phyloP scores from a whole-genome alignment of 495 filamentous ascomycete species.

The Hyaloscypha variabilis region DNA sequence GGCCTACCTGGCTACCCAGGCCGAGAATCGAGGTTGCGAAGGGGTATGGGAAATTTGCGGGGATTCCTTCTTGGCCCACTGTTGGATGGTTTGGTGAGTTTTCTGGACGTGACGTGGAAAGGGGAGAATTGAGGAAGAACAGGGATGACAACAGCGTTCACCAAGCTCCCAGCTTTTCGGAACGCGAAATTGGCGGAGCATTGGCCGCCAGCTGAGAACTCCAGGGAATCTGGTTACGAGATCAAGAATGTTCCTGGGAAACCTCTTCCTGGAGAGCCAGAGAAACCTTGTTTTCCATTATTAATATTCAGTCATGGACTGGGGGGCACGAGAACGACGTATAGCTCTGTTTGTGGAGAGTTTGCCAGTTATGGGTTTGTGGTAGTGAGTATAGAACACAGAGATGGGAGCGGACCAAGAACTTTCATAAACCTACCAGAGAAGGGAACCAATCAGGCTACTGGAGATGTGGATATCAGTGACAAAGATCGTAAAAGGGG shows the following conservation, averaged over 20 bases:
- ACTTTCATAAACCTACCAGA: constrained; percentile 51
- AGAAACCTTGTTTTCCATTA: constrained; percentile 62
- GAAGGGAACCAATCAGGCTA: constrained; percentile 37
- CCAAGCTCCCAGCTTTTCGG: constrained; percentile 57
- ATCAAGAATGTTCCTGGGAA: constrained; percentile 18
- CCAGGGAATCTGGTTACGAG: constrained; percentile 22
- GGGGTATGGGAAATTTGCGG: constrained; percentile 56
- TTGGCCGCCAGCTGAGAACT: constrained; percentile 27
- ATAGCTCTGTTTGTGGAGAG: constrained; percentile 68
- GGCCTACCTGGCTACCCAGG: constrained; percentile 56
- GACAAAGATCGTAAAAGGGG: constrained; percentile 38
- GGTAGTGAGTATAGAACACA: constrained; percentile 72
- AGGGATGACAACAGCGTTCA: constrained; percentile 52
- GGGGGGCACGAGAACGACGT: constrained; percentile 71
- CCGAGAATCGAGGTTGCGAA: constrained; percentile 50
- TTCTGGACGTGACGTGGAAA: not conserved
- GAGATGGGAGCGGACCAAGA: constrained; percentile 70
- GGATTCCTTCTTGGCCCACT: constrained; percentile 41
- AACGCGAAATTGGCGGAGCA: constrained; percentile 46
- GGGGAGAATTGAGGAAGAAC: not conserved
- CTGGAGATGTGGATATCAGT: constrained; percentile 31
- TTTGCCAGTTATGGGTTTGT: constrained; percentile 73
- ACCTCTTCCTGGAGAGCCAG: constrained; percentile 31
- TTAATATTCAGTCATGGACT: constrained; percentile 80
- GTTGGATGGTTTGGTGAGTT: constrained; percentile 43